Percentiles rank a stretch among this genome's conserved stretches.
Conservation (phyloP, 768 basidiomycete genomes). For the Tricholoma terreum region DNA sequence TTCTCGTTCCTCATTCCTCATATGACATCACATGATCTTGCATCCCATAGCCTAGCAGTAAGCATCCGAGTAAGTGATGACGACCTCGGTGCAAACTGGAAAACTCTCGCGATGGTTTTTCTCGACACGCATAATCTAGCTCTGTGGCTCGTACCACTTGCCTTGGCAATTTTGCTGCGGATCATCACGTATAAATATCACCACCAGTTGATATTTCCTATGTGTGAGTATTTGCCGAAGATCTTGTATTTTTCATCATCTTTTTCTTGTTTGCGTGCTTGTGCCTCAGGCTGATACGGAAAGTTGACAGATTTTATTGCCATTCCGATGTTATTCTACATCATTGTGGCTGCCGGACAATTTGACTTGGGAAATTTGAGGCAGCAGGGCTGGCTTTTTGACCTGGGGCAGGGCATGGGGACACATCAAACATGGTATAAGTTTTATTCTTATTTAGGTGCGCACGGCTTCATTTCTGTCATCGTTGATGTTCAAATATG, state of each 20-base stretch:
- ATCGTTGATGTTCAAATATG: background rate
- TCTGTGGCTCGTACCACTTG: constrained; percentile 79
- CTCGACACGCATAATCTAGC: constrained; percentile 56
- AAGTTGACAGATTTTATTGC: constrained; percentile 61
- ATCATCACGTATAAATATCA: constrained; percentile 75
- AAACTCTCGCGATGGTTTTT: constrained; percentile 67
- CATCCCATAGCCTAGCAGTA: constrained; percentile 64
- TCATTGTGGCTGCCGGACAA: constrained; percentile 62
- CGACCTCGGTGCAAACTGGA: constrained; percentile 65
- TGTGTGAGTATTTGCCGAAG: constrained; percentile 49
- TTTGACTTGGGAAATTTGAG: constrained; percentile 62
- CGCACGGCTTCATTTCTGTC: constrained; percentile 15
- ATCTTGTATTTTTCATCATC: background rate
- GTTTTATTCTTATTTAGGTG: constrained; percentile 81
- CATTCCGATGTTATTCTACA: constrained; percentile 84
- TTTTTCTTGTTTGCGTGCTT: background rate
- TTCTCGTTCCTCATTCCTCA: background rate
- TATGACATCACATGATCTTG: background rate
- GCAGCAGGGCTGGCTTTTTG: constrained; percentile 80
- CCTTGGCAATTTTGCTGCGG: constrained; percentile 72
- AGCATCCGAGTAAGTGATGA: constrained; percentile 79
- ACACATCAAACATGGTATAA: constrained; percentile 67
- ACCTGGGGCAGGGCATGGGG: constrained; percentile 42
- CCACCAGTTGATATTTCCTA: constrained; percentile 90
- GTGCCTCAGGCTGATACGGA: background rate